Conservation (phyloP, 1,139 yeast species). For the Protomyces arabidopsidicola region DNA sequence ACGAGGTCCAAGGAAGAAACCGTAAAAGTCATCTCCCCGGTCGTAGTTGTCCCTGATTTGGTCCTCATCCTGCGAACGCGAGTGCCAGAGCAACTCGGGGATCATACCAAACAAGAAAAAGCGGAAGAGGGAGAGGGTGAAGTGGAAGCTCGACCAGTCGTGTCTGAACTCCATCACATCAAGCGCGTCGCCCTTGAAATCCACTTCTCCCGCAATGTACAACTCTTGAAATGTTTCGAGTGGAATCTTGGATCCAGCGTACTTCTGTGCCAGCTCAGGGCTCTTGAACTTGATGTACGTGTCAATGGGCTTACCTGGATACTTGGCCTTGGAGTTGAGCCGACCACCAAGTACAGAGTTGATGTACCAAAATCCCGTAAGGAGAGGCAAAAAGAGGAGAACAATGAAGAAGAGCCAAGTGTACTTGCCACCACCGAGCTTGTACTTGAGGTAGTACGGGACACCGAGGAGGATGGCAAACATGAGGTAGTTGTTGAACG, state of each 20-base stretch:
- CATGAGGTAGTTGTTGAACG: conserved; percentile 63
- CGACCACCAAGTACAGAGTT: conserved; percentile 76
- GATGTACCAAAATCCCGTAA: conserved; percentile 75
- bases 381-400: conserved; percentile 59
- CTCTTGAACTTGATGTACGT: conserved; percentile 79
- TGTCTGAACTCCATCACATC: conserved; percentile 82
- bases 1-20: conserved; percentile 91
- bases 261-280: conserved; percentile 63
- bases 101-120: conserved; percentile 83
- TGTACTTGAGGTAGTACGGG: conserved; percentile 61
- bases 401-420: conserved; percentile 53
- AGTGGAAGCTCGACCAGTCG: conserved; percentile 82
- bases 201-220: conserved; percentile 76
- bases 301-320: conserved; percentile 75
- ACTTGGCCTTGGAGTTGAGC: conserved; percentile 67
- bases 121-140: conserved; percentile 71
- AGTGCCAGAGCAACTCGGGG: conserved; percentile 88
- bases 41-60: conserved; percentile 95
- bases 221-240: conserved; percentile 90
- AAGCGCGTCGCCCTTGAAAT: conserved; percentile 81
- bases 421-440: conserved; percentile 69
- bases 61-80: conserved; percentile 91
- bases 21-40: conserved; percentile 92
- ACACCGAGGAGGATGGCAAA: conserved; percentile 51
- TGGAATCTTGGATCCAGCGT: conserved; percentile 76